A percentile compares a stretch with the other conserved stretches of the same genome.
phyloP scores from a whole-genome alignment of 805 yeast genomes.

The Wickerhamomyces silvicola region DNA sequence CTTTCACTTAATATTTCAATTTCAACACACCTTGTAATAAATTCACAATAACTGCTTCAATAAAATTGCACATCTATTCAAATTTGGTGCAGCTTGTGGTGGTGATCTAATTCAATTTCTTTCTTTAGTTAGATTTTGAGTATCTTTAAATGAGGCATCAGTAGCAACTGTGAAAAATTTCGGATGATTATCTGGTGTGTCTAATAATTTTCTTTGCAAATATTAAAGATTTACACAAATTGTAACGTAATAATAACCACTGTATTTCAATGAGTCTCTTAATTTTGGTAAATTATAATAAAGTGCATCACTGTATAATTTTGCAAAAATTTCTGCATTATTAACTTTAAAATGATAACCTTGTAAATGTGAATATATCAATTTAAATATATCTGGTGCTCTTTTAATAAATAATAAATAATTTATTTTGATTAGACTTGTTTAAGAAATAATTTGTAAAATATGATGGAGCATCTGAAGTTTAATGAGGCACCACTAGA shows the following conservation, averaged over 20 bases:
- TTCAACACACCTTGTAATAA: conserved; percentile 50
- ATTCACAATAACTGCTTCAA: conserved; percentile 35
- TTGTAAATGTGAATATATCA: conserved; percentile 66
- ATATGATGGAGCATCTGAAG: conserved; percentile 84
- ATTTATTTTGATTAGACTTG: conserved; percentile 28
- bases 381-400: conserved; percentile 59
- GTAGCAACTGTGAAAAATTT: conserved; percentile 67
- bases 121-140: conserved; percentile 32
- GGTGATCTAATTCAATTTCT: conserved; percentile 67
- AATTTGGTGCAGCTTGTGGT: conserved; percentile 56
- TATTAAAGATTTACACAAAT: conserved; percentile 56
- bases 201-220: conserved; percentile 51
- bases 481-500: conserved; percentile 75
- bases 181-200: conserved; percentile 62
- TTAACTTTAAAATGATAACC: conserved; percentile 67
- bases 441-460: conserved; percentile 64
- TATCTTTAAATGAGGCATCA: conserved; percentile 45
- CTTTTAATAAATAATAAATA: conserved; percentile 70
- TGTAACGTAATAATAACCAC: conserved; percentile 46
- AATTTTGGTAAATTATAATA: conserved; percentile 64
- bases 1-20: conserved; percentile 40
- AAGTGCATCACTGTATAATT: conserved; percentile 60
- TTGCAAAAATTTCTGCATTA: conserved; percentile 53
- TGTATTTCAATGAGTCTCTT: conserved; percentile 38
- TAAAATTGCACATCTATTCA: conserved; percentile 12